Percentiles rank a stretch among this genome's conserved stretches.
phyloP scores from a whole-genome alignment of 768 basidiomycete species.

The Daedalea quercina region DNA sequence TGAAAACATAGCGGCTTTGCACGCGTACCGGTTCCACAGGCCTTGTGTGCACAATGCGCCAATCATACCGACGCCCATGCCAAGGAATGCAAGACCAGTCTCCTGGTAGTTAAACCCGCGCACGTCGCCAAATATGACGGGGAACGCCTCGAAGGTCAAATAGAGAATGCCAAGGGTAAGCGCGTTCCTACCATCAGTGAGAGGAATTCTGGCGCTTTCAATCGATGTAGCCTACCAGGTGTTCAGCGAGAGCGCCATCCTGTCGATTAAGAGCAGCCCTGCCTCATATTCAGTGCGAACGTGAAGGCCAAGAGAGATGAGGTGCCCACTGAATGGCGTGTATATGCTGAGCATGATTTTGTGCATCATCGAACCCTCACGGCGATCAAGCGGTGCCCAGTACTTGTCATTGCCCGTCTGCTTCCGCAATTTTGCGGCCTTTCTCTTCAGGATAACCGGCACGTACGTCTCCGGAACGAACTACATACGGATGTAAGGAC shows the following conservation, averaged over 20 bases:
- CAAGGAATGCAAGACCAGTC: slow-evolving; percentile 43
- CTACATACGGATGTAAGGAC: slow-evolving; percentile 23
- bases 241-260: slow-evolving; percentile 72
- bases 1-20: neutral
- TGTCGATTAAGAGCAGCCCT: slow-evolving; percentile 61
- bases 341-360: slow-evolving; percentile 56
- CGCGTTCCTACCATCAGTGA: slow-evolving; percentile 25
- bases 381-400: slow-evolving; percentile 54
- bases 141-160: slow-evolving; percentile 50
- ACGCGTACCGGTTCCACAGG: slow-evolving; percentile 35
- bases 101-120: slow-evolving; percentile 49
- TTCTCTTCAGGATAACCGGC: slow-evolving; percentile 52
- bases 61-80: slow-evolving; percentile 43
- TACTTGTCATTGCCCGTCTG: slow-evolving; percentile 46
- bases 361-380: slow-evolving; percentile 33
- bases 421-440: slow-evolving; percentile 57
- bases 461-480: slow-evolving; percentile 68
- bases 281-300: slow-evolving; percentile 1
- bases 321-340: slow-evolving; percentile 61
- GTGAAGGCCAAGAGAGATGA: neutral
- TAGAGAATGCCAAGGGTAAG: slow-evolving; percentile 39
- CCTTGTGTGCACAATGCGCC: slow-evolving; percentile 31
- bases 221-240: too few species aligned
- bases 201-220: slow-evolving; percentile 18
- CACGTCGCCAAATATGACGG: slow-evolving; percentile 40